Evolutionary conservation across 78 protist genomes (phyloP), one percentile per base, ranked within the genome.

Genomic region (Trichosphaerium sp.): DNA sequence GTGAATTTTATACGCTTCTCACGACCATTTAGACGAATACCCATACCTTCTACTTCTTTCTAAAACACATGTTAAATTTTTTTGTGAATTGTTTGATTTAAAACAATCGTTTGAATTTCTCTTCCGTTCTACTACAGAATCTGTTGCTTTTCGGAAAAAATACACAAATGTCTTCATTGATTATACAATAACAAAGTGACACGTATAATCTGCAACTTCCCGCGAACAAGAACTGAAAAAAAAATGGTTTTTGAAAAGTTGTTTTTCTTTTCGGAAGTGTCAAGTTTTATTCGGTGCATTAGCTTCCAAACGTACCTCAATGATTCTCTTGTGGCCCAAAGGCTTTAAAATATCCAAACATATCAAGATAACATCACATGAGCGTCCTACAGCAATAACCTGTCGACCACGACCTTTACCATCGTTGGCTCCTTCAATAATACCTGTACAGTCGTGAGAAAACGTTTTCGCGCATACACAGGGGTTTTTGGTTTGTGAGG

Each of bases 341-440:
- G 99, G 97, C 83, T 90, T 87, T 44, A 90, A 21, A 34, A 91
- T 88, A 69, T 98, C 99, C 23, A 98, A 83, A 7, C 91, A 91
- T 15, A 98, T 90, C 37, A 93, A 62, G 57, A 98, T 87, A 31
- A 95, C 74, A 26, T 51, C 51, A 81, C 99, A 97, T 4, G 99
- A 97, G 54, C 87, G 65, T 6, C 78, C 75, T 39, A 72, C 78
- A 14, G 87, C 63, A 15, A 81, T 92, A 56, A 92, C 94, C 64
- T 93, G 97, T 10, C 91, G 75, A 26, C 99, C 99, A 29, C 99
- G 80, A 68, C 99, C 99, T 71, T 90, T 91, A 56, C 97, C 97
- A 48, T 90, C 95, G 41, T 92, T 81, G 26, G 99, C 99, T n/a
- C 99, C 99, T 69, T 96, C 98, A 35, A 96, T 96, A 56, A 98